A percentile compares a stretch with the other conserved stretches of the same genome.
Evolutionary conservation across 371 early-diverging fungal species (phyloP).

Genomic region (Coemansia sp.): DNA sequence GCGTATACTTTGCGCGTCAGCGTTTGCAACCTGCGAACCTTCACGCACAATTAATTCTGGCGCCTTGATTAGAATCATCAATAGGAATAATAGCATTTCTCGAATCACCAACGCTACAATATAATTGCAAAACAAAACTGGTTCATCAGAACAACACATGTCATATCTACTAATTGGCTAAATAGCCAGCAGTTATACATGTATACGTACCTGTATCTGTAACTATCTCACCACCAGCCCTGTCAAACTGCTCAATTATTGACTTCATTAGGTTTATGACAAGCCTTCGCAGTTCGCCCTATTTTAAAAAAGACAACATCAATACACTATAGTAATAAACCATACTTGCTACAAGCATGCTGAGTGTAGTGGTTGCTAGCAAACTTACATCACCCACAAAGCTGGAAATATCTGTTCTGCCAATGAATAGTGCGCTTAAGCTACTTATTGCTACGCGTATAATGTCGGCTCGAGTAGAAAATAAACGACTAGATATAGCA

Average conservation of each 20-base stretch:
- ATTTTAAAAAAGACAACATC: not conserved
- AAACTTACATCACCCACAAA: slow-evolving; percentile 29
- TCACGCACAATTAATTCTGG: slow-evolving; percentile 29
- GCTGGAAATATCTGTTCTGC: slow-evolving; percentile 4
- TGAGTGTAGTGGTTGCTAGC: not conserved
- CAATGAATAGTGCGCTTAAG: slow-evolving; percentile 7
- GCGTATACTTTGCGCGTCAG: slow-evolving; percentile 7
- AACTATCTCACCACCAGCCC: not conserved
- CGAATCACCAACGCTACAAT: slow-evolving; percentile 24
- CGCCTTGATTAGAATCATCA: slow-evolving; percentile 9
- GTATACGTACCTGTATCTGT: slow-evolving; percentile 13
- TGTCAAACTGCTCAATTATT: slow-evolving; percentile 33
- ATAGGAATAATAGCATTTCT: slow-evolving; percentile 13
- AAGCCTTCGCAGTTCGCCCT: slow-evolving; percentile 12
- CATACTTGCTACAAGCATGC: not conserved
- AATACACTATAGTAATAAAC: not conserved
- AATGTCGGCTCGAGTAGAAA: slow-evolving; percentile 13
- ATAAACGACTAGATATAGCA: slow-evolving; percentile 22
- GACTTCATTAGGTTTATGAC: slow-evolving; percentile 33
- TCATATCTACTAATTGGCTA: not conserved
- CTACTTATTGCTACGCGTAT: slow-evolving; percentile 20
- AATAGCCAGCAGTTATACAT: not conserved
- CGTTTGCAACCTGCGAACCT: not conserved
- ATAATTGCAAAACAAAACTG: not conserved
- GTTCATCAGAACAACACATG: not conserved